phyloP scores from a whole-genome alignment of 2,329 filamentous ascomycete genomes.

The Xylaria sp. region DNA sequence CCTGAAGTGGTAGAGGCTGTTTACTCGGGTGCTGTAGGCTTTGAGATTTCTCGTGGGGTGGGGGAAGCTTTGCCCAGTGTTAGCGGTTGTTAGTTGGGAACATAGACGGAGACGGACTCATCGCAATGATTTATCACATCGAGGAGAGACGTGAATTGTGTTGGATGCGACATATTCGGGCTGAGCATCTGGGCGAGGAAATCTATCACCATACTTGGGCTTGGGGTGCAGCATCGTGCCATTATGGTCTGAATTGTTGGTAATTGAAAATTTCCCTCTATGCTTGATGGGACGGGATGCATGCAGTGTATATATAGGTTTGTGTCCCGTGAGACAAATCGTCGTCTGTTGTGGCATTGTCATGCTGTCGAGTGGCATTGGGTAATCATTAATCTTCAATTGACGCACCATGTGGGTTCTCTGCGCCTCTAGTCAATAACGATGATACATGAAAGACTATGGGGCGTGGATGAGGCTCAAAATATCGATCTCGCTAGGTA shows the following conservation, averaged over 20 bases:
- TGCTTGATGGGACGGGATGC: not conserved
- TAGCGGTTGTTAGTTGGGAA: not conserved
- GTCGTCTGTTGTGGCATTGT: not conserved
- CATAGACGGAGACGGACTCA: conserved; percentile 14
- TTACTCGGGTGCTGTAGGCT: conserved; percentile 21
- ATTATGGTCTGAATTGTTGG: not conserved
- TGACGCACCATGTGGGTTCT: not conserved
- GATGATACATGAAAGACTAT: not conserved
- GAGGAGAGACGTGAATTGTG: conserved; percentile 10
- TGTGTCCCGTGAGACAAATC: not conserved
- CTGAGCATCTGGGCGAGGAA: not conserved
- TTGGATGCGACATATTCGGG: not conserved
- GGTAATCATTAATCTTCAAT: not conserved
- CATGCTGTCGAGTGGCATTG: not conserved
- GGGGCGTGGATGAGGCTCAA: not conserved
- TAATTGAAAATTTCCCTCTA: not conserved
- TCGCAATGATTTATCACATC: conserved; percentile 28
- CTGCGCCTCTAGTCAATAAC: not conserved
- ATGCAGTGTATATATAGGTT: not conserved
- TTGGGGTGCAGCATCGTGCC: not conserved
- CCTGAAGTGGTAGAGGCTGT: conserved; percentile 33
- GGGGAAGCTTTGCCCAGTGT: conserved; percentile 23
- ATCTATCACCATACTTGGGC: not conserved
- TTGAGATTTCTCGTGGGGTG: conserved; percentile 16
- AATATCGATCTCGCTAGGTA: not conserved